A percentile compares a stretch with the other conserved stretches of the same genome.
Evolutionary conservation across 1,284 basidiomycete species (phyloP).

Genomic region (Porodaedalea pini): DNA sequence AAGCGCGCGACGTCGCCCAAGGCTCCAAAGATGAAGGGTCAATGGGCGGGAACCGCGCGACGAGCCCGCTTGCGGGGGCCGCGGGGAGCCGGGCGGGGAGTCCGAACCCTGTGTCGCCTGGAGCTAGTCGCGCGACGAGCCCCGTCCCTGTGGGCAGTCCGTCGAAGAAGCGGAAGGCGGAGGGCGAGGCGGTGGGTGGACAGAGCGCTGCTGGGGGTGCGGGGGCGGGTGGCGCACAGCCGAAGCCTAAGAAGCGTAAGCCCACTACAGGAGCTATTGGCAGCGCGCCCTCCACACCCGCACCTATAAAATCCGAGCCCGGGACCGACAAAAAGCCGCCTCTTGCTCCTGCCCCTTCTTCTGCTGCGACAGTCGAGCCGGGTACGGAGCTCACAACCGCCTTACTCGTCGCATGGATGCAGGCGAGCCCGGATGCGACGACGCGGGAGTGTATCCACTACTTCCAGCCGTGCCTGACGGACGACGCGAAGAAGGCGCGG

Average conservation of each 20-base stretch:
- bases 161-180: slow-evolving; percentile 65
- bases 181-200: slow-evolving; percentile 40
- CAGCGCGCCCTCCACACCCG: slow-evolving; percentile 10
- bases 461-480: slow-evolving; percentile 69
- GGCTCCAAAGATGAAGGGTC: slow-evolving; percentile 50
- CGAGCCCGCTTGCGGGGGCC: slow-evolving; percentile 36
- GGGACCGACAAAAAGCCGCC: not conserved
- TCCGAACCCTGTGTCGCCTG: slow-evolving; percentile 22
- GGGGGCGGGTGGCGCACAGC: slow-evolving; percentile 32
- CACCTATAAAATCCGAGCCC: not conserved
- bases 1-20: slow-evolving; percentile 80
- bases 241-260: slow-evolving; percentile 68
- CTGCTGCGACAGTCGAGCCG: slow-evolving; percentile 32
- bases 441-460: slow-evolving; percentile 75
- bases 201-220: slow-evolving; percentile 20
- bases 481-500: slow-evolving; percentile 61
- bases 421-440: slow-evolving; percentile 55
- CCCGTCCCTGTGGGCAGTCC: slow-evolving; percentile 30
- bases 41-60: slow-evolving; percentile 41
- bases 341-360: slow-evolving; percentile 28
- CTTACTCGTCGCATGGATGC: slow-evolving; percentile 72
- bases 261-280: slow-evolving; percentile 37
- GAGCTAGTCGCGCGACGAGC: slow-evolving; percentile 29
- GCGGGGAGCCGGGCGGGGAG: slow-evolving; percentile 26
- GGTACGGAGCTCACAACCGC: slow-evolving; percentile 49